phyloP scores from a whole-genome alignment of 225 moss, liverwort and hornwort genomes.

The Thuidium tamariscinum region DNA sequence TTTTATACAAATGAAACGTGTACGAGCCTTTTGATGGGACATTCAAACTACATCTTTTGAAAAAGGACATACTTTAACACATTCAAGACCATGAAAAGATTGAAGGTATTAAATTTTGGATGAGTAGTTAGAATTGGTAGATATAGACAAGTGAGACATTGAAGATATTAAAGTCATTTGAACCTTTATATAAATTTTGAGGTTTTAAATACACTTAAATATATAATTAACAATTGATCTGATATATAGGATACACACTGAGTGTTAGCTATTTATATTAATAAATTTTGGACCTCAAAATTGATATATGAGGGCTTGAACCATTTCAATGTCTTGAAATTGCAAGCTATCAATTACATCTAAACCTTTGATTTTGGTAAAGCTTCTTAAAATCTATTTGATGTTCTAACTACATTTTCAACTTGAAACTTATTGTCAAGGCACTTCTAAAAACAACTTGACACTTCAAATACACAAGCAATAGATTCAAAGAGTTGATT shows the following conservation, averaged over 20 bases:
- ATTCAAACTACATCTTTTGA: too few species aligned
- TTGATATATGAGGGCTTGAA: not conserved
- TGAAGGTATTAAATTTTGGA: not conserved
- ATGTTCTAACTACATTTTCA: not conserved
- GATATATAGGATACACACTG: not conserved
- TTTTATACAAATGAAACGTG: too few species aligned
- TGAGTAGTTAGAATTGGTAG: not conserved
- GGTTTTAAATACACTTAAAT: too few species aligned
- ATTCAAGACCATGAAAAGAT: not conserved
- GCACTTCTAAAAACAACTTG: not conserved
- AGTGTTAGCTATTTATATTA: fast-evolving
- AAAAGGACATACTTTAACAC: not conserved
- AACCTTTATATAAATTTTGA: not conserved
- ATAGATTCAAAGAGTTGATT: too few species aligned
- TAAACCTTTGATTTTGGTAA: not conserved
- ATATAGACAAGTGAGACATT: too few species aligned
- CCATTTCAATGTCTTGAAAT: not conserved
- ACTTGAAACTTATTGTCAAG: not conserved
- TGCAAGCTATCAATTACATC: not conserved
- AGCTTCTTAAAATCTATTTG: not conserved
- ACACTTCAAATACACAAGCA: too few species aligned
- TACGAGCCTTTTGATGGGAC: not conserved
- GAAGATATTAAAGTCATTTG: not conserved
- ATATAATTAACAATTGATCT: fast-evolving
- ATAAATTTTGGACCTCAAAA: not conserved